Base-by-base conservation (phyloP, 129 eudicot genomes). In the Calendula officinalis region DNA sequence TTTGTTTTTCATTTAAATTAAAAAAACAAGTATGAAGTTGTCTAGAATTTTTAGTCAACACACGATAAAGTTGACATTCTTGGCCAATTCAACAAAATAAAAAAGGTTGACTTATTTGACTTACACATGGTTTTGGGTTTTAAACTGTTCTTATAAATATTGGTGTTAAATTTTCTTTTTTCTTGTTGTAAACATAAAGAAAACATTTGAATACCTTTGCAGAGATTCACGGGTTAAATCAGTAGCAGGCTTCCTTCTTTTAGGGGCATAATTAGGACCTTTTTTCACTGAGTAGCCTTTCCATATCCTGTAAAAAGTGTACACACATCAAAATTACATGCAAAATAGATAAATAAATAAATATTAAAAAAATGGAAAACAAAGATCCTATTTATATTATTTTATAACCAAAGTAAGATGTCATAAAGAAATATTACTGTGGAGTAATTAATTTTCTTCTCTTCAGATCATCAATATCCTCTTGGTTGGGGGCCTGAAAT, bases 241-340 rank as follows among this genome's bases (percentile, higher is more conserved):
- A 38, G 98, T 92, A 36, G 91, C 99, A 12, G 73, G 83, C 69
- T 83, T 92, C 80, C 72, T 88, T 57, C 96, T 88, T 78, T 83
- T 82, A 1, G 95, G 89, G 56, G 95, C 89, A 77, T 85, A 92
- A 15, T 80, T 81, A 35, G 95, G 84, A 77, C 99, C 99, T 63
- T 85, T 92, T 76, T 46, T 88, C 15, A 92, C 87, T 2, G 86
- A 77, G 58, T 81, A 85, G 41, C 99, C 96, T 77, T 83, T 92
- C 99, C 96, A 88, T 51, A 72, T 76, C 83, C 96, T 92, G 71
- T 14, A 51, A 36, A 37, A 62, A 76, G 63, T 22, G 48, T 68
- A 57, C 45, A n/a, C 48, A 56, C 11, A 70, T 38, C 27, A 17
- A 64, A 57, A 78, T 38, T 45, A 45, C 32, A 52, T 12, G 45